phyloP scores from a whole-genome alignment of 1,284 basidiomycete species.

The Sparassis latifolia region DNA sequence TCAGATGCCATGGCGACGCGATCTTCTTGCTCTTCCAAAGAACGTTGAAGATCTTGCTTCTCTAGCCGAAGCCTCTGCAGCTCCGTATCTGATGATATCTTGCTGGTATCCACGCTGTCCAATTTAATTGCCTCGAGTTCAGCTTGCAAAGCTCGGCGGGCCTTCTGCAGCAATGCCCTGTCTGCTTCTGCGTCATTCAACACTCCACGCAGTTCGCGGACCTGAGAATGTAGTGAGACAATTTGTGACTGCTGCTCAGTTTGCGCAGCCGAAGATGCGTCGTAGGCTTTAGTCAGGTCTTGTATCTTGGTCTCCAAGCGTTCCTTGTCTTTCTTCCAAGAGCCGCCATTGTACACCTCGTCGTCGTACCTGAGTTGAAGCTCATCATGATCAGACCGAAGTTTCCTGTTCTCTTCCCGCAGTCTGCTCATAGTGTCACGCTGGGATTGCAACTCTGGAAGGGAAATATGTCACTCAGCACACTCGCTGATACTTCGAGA shows the following conservation, averaged over 20 bases:
- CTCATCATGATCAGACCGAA: slow-evolving; percentile 72
- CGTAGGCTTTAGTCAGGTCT: slow-evolving; percentile 74
- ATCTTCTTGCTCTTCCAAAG: slow-evolving; percentile 73
- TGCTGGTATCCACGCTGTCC: slow-evolving; percentile 65
- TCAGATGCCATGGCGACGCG: slow-evolving; percentile 67
- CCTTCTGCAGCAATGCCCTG: slow-evolving; percentile 71
- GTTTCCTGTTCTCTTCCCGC: slow-evolving; percentile 74
- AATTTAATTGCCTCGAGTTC: slow-evolving; percentile 77
- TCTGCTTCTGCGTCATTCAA: slow-evolving; percentile 84
- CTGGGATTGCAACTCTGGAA: slow-evolving; percentile 65
- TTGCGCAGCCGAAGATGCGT: slow-evolving; percentile 66
- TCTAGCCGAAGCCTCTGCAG: slow-evolving; percentile 69
- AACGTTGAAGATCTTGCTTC: slow-evolving; percentile 76
- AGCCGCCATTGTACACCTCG: slow-evolving; percentile 68
- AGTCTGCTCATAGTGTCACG: slow-evolving; percentile 68
- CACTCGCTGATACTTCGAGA: neutral
- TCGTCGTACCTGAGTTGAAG: slow-evolving; percentile 72
- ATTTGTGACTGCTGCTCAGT: slow-evolving; percentile 81
- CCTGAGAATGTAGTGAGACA: slow-evolving; percentile 76
- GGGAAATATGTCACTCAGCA: slow-evolving; percentile 1
- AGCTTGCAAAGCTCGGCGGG: slow-evolving; percentile 73
- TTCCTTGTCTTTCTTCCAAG: slow-evolving; percentile 85
- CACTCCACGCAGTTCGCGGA: slow-evolving; percentile 73
- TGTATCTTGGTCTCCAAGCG: slow-evolving; percentile 76
- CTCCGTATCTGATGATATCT: slow-evolving; percentile 67